These are phyloP conservation scores for Vickermania ingenoplastis DNA, from an alignment of 208 protist species.

Conservation along the genomic window DNA sequence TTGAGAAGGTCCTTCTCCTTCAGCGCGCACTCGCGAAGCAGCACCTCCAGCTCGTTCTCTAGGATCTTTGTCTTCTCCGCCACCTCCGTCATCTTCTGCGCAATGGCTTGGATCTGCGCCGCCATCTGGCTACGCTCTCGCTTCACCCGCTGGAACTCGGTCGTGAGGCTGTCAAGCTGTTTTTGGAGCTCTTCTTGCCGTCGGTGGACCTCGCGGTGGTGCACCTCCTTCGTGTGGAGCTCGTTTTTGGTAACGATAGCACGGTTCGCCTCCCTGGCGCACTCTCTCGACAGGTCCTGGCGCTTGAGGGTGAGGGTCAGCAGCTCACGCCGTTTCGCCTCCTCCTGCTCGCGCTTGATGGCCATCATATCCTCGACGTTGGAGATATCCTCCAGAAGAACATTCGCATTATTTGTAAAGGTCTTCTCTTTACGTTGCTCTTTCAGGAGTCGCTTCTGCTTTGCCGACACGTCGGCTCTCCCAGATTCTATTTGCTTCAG, in stretches of 20 bases:
- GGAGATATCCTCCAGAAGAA: conserved; percentile 39
- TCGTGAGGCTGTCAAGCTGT: conserved; percentile 58
- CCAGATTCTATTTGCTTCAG: conserved; percentile 46
- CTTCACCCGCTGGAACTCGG: conserved; percentile 88
- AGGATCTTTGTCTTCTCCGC: conserved; percentile 94
- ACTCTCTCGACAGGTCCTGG: conserved; percentile 83
- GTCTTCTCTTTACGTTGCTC: conserved; percentile 82
- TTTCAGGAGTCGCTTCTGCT: conserved; percentile 74
- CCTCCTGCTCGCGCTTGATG: conserved; percentile 49
- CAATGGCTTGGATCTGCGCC: conserved; percentile 88
- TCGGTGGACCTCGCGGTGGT: conserved; percentile 21
- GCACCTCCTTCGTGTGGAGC: conserved; percentile 76
- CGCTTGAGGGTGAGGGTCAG: conserved; percentile 49
- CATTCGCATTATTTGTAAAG: conserved; percentile 42
- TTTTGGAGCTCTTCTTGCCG: conserved; percentile 62
- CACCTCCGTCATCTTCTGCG: conserved; percentile 90
- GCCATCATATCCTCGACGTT: conserved; percentile 69
- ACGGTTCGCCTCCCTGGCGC: conserved; percentile 61
- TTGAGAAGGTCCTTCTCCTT: conserved; percentile 86
- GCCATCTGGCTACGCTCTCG: conserved; percentile 89
- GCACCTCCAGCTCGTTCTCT: conserved; percentile 90
- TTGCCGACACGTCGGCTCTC: conserved; percentile 61
- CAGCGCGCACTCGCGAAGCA: conserved; percentile 73
- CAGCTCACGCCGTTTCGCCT: conserved; percentile 61
- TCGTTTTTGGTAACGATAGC: conserved; percentile 79